Conservation (phyloP, 2,329 filamentous ascomycete species). For the Paraphoma sp. region DNA sequence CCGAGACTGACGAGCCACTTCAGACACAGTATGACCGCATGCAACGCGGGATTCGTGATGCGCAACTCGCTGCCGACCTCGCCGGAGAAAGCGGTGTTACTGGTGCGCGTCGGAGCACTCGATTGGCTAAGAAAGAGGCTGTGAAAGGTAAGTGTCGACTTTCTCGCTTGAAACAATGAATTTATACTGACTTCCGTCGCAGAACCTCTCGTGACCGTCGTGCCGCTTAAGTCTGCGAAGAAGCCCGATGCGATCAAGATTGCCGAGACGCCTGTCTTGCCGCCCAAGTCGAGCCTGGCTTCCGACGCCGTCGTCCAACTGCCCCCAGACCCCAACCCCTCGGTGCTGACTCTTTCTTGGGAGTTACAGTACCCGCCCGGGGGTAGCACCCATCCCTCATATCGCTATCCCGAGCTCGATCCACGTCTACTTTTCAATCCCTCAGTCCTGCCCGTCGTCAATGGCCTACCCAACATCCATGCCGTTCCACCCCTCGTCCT, state of each 20-base stretch:
- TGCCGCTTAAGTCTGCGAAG: background rate
- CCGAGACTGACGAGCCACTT: background rate
- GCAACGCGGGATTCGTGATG: conserved; percentile 1
- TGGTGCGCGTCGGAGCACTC: conserved; percentile 1
- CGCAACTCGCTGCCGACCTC: background rate
- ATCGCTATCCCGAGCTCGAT: conserved; percentile 22
- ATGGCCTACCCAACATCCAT: conserved; percentile 20
- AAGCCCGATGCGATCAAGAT: background rate
- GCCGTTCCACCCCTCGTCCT: conserved; percentile 6
- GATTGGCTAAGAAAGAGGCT: background rate
- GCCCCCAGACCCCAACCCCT: conserved; percentile 1
- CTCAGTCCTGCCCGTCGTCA: conserved; percentile 11
- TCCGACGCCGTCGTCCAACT: background rate
- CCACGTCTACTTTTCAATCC: conserved; percentile 19
- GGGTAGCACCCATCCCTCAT: conserved; percentile 23
- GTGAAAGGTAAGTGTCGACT: background rate
- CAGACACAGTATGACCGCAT: background rate
- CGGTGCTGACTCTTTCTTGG: conserved; percentile 11
- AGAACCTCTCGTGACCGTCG: background rate
- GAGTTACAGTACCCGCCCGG: conserved; percentile 23
- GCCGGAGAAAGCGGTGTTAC: background rate
- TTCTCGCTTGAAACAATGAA: too few species aligned
- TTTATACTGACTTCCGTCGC: background rate
- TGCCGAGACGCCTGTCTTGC: background rate
- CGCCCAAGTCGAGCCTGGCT: background rate